Evolutionary conservation across 2,329 filamentous ascomycete species (phyloP).

Genomic region (Diatrype stigma): DNA sequence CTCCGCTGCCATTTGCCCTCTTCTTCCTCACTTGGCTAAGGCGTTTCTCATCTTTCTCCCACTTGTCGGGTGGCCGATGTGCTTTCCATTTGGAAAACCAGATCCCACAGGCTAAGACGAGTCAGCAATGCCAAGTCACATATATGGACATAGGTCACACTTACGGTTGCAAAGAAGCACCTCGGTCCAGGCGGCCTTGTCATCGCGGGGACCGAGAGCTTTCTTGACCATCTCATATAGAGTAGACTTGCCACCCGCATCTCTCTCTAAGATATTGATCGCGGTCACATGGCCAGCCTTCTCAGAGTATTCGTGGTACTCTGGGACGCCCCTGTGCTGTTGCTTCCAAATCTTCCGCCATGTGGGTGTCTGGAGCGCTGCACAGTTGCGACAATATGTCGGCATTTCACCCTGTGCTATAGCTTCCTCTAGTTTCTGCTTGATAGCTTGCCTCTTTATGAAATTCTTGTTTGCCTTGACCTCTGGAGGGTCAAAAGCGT

Average conservation of each 20-base stretch:
- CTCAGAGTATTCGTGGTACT: slow-evolving; percentile 66
- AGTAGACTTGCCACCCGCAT: slow-evolving; percentile 58
- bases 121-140: slow-evolving; percentile 22
- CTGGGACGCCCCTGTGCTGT: slow-evolving; percentile 64
- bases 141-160: slow-evolving; percentile 28
- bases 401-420: slow-evolving; percentile 81
- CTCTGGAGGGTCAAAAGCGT: slow-evolving; percentile 29
- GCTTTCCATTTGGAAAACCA: slow-evolving; percentile 87
- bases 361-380: slow-evolving; percentile 90
- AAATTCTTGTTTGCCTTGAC: slow-evolving; percentile 57
- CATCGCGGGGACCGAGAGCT: slow-evolving; percentile 55
- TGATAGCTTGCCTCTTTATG: slow-evolving; percentile 59
- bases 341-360: slow-evolving; percentile 94
- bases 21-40: slow-evolving; percentile 49
- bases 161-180: slow-evolving; percentile 83
- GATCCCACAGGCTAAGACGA: slow-evolving; percentile 69
- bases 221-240: slow-evolving; percentile 78
- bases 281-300: slow-evolving; percentile 71
- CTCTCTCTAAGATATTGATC: slow-evolving; percentile 62
- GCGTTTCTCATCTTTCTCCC: slow-evolving; percentile 62
- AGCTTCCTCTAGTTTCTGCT: slow-evolving; percentile 55
- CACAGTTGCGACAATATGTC: slow-evolving; percentile 86
- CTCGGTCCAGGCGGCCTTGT: slow-evolving; percentile 65
- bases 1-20: slow-evolving; percentile 38
- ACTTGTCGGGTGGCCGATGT: slow-evolving; percentile 79